Conservation (phyloP, 2,329 filamentous ascomycete genomes). For the Trichophyton schoenleinii region DNA sequence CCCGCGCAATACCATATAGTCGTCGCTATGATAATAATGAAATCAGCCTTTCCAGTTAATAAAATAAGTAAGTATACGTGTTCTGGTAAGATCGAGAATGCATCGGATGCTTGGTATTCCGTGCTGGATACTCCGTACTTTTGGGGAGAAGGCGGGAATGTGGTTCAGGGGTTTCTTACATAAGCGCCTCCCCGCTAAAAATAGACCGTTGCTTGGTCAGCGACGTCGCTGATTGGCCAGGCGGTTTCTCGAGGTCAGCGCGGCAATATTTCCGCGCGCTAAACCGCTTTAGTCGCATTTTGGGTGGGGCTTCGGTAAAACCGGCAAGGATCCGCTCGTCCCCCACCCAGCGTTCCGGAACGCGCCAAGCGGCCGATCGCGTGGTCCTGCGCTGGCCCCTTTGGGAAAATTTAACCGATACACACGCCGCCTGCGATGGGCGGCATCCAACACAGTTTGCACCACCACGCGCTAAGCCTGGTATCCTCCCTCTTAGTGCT, state of each 20-base stretch:
- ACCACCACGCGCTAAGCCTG: neutral
- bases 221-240: neutral
- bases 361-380: constrained; percentile 2
- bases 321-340: constrained; percentile 1
- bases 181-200: neutral
- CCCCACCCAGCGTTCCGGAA: constrained; percentile 1
- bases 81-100: too few relatives aligned
- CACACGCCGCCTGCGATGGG: neutral
- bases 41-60: neutral
- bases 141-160: neutral
- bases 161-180: neutral
- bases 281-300: neutral
- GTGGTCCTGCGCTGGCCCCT: neutral
- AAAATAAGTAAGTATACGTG: neutral
- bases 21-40: neutral
- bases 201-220: neutral
- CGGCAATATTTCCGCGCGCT: neutral
- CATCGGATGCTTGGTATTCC: too few relatives aligned
- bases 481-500: neutral
- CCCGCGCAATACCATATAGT: neutral
- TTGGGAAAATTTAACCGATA: neutral
- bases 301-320: neutral
- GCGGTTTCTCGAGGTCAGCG: neutral
- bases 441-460: neutral
- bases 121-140: too few relatives aligned